Base-by-base conservation (phyloP, 2,329 filamentous ascomycete genomes). In the Podosphaera fusca region DNA sequence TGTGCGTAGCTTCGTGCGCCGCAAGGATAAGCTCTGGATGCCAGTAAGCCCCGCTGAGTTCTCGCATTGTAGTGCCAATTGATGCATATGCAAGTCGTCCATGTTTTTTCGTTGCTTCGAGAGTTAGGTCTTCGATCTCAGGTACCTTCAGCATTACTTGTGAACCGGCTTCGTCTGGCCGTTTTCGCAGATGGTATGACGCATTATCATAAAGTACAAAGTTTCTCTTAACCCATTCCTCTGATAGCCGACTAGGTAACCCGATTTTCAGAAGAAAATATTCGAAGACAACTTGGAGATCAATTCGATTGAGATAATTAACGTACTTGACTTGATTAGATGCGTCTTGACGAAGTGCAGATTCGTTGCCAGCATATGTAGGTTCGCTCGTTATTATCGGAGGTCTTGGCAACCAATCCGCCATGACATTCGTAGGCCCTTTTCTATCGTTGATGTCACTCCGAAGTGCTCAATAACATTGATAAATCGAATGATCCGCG, bases 161-260 rank as follows among this genome's bases (percentile, higher is more conserved):
- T 35, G 50, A 9, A 53, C 50, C 50, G 34, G 14, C 30, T 36
- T 36, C 34, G 9, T 53, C 21, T 53, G 50, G 14, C 35, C 31
- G 50, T 53, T 53, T 53, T 35, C 50, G 50, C 50, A 53, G 50
- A 53, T 53, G 36, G 36, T 53, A 53, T 36, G 36, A 53, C 30
- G 50, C 34, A 53, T 53, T 33, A 53, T 53, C 34, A 21, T 53
- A 33, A 36, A 53, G n/a, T 36, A 53, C 8, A 53, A 53, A 53
- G 34, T 53, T 53, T 30, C 50, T 53, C 50, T 53, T 53, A 35
- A 53, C 14, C 31, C 30, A 53, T 53, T 53, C 14, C 34, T 53
- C 50, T 31, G 50, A 53, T 53, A 53, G 36, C 14, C 50, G 35
- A 36, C 36, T 34, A 53, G 50, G 50, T 36, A 53, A 33, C 36